A percentile compares a stretch with the other conserved stretches of the same genome.
Evolutionary conservation across 1,284 basidiomycete species (phyloP).

Genomic region (Rhodotorula glutinis): DNA sequence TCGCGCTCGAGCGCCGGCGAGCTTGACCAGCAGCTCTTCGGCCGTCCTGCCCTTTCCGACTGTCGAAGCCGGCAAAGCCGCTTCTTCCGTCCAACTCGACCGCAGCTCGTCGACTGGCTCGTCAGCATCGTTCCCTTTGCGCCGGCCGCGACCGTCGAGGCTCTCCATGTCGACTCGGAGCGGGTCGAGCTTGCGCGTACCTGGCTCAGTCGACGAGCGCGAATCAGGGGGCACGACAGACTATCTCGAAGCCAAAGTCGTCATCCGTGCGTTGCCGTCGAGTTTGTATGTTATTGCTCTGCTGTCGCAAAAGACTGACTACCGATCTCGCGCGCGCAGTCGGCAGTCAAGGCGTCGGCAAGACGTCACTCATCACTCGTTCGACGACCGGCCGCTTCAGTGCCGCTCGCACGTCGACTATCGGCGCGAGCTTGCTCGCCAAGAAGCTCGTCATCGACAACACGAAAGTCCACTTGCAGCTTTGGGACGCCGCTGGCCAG

Average conservation of each 20-base stretch:
- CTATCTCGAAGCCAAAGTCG: constrained; percentile 40
- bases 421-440: constrained; percentile 90
- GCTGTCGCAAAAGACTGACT: no score
- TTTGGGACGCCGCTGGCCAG: constrained; percentile 97
- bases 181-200: constrained; percentile 1
- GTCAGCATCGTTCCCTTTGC: constrained; percentile 2
- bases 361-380: constrained; percentile 87
- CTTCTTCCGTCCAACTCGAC: constrained; percentile 6
- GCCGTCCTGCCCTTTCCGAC: constrained; percentile 11
- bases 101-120: constrained; percentile 18
- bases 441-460: constrained; percentile 89
- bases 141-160: constrained; percentile 6
- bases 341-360: constrained; percentile 92
- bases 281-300: no score
- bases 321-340: constrained; percentile 49
- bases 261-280: constrained; percentile 38
- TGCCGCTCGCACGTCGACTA: constrained; percentile 78
- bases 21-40: neutral
- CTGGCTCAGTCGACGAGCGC: neutral
- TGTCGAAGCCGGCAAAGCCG: constrained; percentile 1
- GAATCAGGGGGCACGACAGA: constrained; percentile 10
- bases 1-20: neutral
- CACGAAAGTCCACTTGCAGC: constrained; percentile 71
- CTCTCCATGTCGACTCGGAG: constrained; percentile 3
- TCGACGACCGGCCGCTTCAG: constrained; percentile 90